Base-by-base conservation (phyloP, 2,329 filamentous ascomycete species). In the Aspergillus proliferans region DNA sequence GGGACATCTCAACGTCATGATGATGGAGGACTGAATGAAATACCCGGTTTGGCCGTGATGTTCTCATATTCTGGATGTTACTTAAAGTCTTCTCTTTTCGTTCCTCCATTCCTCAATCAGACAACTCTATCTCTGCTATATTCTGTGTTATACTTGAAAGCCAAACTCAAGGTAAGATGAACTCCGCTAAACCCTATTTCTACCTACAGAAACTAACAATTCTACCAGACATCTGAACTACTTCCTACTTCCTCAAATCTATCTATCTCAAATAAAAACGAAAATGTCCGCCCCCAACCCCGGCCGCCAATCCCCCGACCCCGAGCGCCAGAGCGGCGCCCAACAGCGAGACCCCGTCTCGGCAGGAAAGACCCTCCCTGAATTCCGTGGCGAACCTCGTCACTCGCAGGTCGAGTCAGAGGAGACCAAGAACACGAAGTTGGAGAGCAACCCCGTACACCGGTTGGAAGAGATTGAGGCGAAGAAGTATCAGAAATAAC, bases 291-390 rank as follows among this genome's bases (percentile, higher is more conserved):
- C 79, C 49, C 78, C 74, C 56, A 72, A 76, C 63, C 71, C 80
- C 70, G 86, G 87, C 67, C 84, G 84, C 64, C 80, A 95, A 72
- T 95, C 89, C 28, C 90, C 89, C 53, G 74, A 83, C 46, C 87
- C 87, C 24, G 83, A 87, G 73, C 65, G 68, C 57, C 87, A 88
- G 71, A 73, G 76, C 34, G 84, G 80, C 51, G 70, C 75, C 48
- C 88, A 93, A 73, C 70, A 81, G 50, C 72, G 80, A 55, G 80
- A 80, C 6, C 64, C 78, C 10, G 76, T 82, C 2, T 80, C 69
- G n/a, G 71, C 75, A 0, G 81, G 82, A 49, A 76, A 83, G 58
- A 79, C 80, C 43, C 74, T 79, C 59, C 73, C 83, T 55, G 73
- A 82, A 41, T 73, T 41, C 59, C 39, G 67, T 56, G 14, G 47